Conservation (phyloP, 176 grass and related monocot genomes). For the Eleusine indica region DNA sequence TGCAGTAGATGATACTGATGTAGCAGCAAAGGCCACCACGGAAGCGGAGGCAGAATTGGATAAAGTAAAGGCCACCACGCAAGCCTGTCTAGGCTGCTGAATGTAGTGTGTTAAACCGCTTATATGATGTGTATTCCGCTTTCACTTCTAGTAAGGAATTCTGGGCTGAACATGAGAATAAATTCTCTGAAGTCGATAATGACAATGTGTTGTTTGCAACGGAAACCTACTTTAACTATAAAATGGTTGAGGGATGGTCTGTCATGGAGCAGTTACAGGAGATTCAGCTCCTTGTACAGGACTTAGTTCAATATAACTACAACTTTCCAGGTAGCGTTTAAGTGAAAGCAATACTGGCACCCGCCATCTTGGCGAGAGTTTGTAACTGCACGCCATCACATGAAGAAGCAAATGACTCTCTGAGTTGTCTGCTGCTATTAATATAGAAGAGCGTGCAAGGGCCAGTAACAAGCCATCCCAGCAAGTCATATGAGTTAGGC, state of each 20-base stretch:
- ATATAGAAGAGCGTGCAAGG: not conserved
- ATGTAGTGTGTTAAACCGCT: not conserved
- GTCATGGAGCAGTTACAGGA: not conserved
- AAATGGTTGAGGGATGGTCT: not conserved
- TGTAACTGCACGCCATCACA: not conserved
- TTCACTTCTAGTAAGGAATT: not conserved
- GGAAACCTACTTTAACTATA: not conserved
- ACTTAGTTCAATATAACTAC: not conserved
- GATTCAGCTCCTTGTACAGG: not conserved
- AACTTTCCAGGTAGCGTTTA: not conserved
- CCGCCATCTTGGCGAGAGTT: not conserved
- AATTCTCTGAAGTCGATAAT: not conserved
- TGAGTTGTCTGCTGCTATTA: not conserved
- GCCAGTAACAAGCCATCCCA: not conserved
- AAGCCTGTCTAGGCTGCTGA: not conserved
- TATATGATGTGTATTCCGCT: not conserved
- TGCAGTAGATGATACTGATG: not conserved
- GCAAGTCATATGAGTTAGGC: not conserved
- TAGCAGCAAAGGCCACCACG: not conserved
- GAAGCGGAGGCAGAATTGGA: not conserved
- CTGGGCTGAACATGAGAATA: not conserved
- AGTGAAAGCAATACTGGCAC: not conserved
- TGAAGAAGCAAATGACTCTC: not conserved
- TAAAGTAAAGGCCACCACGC: not conserved
- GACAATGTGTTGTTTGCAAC: not conserved